Conservation (phyloP, 106 monocot genomes). For the Dendrobium chrysotoxum region DNA sequence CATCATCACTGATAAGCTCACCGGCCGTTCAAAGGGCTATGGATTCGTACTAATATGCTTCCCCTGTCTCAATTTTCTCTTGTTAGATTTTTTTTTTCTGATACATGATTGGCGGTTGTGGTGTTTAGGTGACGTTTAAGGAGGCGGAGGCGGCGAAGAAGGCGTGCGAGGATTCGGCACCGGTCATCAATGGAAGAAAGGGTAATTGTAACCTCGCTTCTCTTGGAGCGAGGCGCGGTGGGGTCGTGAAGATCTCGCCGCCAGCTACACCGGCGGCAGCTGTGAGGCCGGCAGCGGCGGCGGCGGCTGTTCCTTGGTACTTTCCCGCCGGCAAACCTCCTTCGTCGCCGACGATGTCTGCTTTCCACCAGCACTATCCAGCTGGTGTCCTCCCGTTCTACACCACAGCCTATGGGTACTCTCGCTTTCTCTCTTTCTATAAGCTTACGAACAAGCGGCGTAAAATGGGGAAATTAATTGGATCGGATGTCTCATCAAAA, state of each 20-base stretch:
- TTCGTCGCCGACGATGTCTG: conserved; percentile 6
- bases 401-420: conserved; percentile 41
- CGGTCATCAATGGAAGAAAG: conserved; percentile 59
- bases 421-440: background rate
- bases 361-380: conserved; percentile 23
- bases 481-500: no score
- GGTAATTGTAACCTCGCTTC: conserved; percentile 69
- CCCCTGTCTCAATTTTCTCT: background rate
- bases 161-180: conserved; percentile 67
- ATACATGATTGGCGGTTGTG: background rate
- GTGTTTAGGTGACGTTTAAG: conserved; percentile 59
- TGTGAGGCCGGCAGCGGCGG: conserved; percentile 18
- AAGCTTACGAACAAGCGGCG: no score
- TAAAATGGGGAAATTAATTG: no score
- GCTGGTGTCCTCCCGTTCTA: conserved; percentile 45
- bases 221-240: conserved; percentile 37
- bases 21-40: conserved; percentile 79
- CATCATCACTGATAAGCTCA: conserved; percentile 72
- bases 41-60: conserved; percentile 37
- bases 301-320: conserved; percentile 9
- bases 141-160: conserved; percentile 64
- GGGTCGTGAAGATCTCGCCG: conserved; percentile 12
- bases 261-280: conserved; percentile 20
- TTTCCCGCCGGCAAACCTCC: conserved; percentile 14
- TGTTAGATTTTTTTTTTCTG: background rate